A percentile compares a stretch with the other conserved stretches of the same genome.
Conservation (phyloP, 1,139 yeast genomes). For the Pichia sp. region DNA sequence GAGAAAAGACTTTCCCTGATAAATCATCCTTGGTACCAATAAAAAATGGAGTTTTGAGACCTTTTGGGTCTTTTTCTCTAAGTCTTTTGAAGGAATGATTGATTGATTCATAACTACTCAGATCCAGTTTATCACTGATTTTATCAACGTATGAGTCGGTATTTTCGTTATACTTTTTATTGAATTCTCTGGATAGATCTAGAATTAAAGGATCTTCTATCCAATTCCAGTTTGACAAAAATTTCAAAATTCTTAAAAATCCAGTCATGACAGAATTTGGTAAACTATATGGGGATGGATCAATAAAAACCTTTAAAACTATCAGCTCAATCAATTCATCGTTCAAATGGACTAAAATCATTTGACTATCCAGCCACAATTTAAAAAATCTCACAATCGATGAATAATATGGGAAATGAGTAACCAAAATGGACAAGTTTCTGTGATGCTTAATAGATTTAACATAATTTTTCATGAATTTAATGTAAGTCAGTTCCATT, state of each 20-base stretch:
- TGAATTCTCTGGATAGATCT: slow-evolving; percentile 49
- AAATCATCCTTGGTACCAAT: slow-evolving; percentile 77
- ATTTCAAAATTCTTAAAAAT: slow-evolving; percentile 63
- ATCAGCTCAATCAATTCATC: slow-evolving; percentile 79
- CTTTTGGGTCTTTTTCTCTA: slow-evolving; percentile 73
- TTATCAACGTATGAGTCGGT: slow-evolving; percentile 32
- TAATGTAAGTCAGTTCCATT: slow-evolving; percentile 54
- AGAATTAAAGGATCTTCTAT: slow-evolving; percentile 74
- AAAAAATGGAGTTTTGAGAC: slow-evolving; percentile 70
- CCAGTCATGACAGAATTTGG: slow-evolving; percentile 81
- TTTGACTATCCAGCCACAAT: slow-evolving; percentile 74
- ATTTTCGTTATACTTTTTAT: slow-evolving; percentile 12
- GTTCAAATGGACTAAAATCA: slow-evolving; percentile 55
- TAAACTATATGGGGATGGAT: slow-evolving; percentile 70
- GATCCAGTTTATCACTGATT: slow-evolving; percentile 56
- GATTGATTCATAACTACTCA: slow-evolving; percentile 54
- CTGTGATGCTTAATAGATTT: slow-evolving; percentile 79
- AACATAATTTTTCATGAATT: slow-evolving; percentile 58
- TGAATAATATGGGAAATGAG: slow-evolving; percentile 67
- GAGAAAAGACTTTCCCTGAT: slow-evolving; percentile 79
- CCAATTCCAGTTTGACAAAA: slow-evolving; percentile 90
- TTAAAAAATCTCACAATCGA: slow-evolving; percentile 80
- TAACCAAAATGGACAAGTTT: slow-evolving; percentile 60
- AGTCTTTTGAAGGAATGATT: slow-evolving; percentile 56
- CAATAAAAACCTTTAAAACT: slow-evolving; percentile 78